Percentiles rank a stretch among this genome's conserved stretches.
phyloP scores from a whole-genome alignment of 2,329 filamentous ascomycete species.

The Incumbomyces delicatus region DNA sequence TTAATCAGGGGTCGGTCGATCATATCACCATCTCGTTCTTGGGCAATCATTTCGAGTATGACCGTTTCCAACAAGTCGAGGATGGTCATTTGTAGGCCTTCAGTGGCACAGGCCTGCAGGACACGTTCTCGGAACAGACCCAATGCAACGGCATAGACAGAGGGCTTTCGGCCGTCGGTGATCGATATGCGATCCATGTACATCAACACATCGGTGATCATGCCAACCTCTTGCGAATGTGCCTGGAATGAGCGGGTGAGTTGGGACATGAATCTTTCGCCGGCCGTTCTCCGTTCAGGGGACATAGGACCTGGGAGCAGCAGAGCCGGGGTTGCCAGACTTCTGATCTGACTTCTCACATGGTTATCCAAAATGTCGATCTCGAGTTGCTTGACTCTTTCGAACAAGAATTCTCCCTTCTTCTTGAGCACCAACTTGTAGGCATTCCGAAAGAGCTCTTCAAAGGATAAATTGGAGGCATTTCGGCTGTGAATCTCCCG shows the following conservation, averaged over 20 bases:
- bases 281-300: conserved; percentile 68
- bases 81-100: conserved; percentile 40
- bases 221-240: conserved; percentile 87
- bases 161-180: conserved; percentile 60
- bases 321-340: conserved; percentile 61
- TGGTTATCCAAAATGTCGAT: conserved; percentile 65
- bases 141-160: conserved; percentile 78
- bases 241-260: conserved; percentile 75
- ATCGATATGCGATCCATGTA: conserved; percentile 84
- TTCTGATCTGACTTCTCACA: conserved; percentile 61
- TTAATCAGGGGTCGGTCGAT: conserved; percentile 77
- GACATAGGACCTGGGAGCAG: conserved; percentile 43
- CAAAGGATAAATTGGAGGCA: conserved; percentile 81
- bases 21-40: conserved; percentile 82
- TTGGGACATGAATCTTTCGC: conserved; percentile 70
- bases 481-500: conserved; percentile 86
- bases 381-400: conserved; percentile 70
- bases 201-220: conserved; percentile 94
- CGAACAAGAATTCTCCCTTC: conserved; percentile 72
- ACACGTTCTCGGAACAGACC: conserved; percentile 81
- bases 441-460: conserved; percentile 84
- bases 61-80: conserved; percentile 70
- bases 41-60: conserved; percentile 79
- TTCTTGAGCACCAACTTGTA: conserved; percentile 91
- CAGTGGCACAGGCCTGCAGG: conserved; percentile 50